Conservation (phyloP, 352 stramenopile genomes). For the Pythium oligandrum region DNA sequence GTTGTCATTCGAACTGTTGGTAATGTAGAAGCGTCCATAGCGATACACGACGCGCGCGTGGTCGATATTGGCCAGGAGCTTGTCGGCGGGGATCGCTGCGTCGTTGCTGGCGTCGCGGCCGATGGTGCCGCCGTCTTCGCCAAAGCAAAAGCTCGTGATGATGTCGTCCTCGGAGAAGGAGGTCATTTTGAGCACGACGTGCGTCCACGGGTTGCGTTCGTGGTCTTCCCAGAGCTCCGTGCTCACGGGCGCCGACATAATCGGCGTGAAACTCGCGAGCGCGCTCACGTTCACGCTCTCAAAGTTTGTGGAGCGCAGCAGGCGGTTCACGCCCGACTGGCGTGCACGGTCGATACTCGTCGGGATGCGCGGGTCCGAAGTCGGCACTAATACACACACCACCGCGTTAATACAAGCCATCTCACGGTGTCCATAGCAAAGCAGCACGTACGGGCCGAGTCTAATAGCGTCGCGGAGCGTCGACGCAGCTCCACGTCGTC, state of each 20-base stretch:
- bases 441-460: conserved; percentile 45
- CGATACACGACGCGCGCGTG: conserved; percentile 59
- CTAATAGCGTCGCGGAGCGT: conserved; percentile 50
- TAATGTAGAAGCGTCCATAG: conserved; percentile 59
- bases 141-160: conserved; percentile 73
- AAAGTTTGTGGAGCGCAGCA: conserved; percentile 45
- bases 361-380: conserved; percentile 34
- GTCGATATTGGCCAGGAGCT: conserved; percentile 39
- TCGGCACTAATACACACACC: conserved; percentile 25
- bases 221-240: not conserved
- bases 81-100: conserved; percentile 71
- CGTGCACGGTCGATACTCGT: conserved; percentile 48
- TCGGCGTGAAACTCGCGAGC: conserved; percentile 4
- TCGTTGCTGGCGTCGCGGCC: conserved; percentile 45
- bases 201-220: conserved; percentile 28
- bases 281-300: conserved; percentile 10
- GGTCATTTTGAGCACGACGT: conserved; percentile 85
- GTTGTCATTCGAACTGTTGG: conserved; percentile 33
- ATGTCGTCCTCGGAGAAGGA: conserved; percentile 68
- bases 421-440: not conserved
- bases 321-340: conserved; percentile 56
- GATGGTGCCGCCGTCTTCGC: conserved; percentile 40
- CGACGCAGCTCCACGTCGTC: conserved; percentile 57
- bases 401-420: conserved; percentile 1
- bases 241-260: not conserved